Conservation (phyloP, 2,329 filamentous ascomycete species). For the Xylariaceae sp. region DNA sequence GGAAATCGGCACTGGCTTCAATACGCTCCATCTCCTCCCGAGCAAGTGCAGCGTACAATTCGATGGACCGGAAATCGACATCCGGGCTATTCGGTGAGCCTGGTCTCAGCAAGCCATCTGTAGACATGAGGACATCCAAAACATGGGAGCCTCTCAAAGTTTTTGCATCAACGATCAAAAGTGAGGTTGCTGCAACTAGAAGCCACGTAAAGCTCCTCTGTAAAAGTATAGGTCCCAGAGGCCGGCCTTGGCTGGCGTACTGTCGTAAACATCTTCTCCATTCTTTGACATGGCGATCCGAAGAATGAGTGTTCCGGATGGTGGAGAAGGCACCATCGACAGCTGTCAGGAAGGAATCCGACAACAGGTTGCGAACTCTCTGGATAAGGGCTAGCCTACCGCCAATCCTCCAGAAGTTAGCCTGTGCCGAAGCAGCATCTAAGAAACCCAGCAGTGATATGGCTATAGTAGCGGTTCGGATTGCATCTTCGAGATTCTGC, state of each 20-base stretch:
- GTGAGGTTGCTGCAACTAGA: constrained; percentile 77
- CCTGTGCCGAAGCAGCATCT: constrained; percentile 77
- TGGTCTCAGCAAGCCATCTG: constrained; percentile 54
- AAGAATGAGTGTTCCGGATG: constrained; percentile 77
- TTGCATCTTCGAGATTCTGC: constrained; percentile 68
- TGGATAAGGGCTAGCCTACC: constrained; percentile 77
- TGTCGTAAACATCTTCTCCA: constrained; percentile 88
- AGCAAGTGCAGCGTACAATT: constrained; percentile 73
- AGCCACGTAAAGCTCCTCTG: constrained; percentile 89
- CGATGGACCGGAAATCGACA: constrained; percentile 61
- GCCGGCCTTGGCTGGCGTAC: constrained; percentile 79
- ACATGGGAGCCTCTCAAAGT: constrained; percentile 67
- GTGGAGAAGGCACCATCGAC: constrained; percentile 91
- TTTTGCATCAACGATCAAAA: constrained; percentile 70
- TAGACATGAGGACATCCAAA: constrained; percentile 74
- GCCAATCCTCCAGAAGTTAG: constrained; percentile 78
- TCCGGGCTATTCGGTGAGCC: constrained; percentile 51
- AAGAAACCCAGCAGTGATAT: constrained; percentile 91
- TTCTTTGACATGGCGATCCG: constrained; percentile 72
- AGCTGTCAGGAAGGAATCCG: constrained; percentile 82
- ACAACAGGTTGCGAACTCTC: constrained; percentile 74
- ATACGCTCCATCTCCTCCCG: constrained; percentile 84
- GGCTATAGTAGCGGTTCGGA: constrained; percentile 75
- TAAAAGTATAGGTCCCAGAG: constrained; percentile 88
- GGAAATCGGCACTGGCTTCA: constrained; percentile 88